Percentiles rank a stretch among this genome's conserved stretches.
phyloP scores from a whole-genome alignment of 2,329 filamentous ascomycete genomes.

The Fusarium mexicanum region DNA sequence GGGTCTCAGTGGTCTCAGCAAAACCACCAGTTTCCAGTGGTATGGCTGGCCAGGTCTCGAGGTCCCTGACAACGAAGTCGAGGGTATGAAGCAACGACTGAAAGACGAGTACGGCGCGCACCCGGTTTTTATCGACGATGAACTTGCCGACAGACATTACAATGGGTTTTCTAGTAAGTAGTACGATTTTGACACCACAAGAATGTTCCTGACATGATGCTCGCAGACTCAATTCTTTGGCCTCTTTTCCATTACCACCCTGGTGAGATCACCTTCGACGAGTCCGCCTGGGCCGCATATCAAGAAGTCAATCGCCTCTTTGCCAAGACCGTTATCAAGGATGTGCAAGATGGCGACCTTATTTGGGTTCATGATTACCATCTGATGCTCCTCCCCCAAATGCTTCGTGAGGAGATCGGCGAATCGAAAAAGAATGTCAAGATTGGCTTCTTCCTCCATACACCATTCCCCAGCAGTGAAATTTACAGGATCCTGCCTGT shows the following conservation, averaged over 20 bases:
- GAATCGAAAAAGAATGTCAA: slow-evolving; percentile 88
- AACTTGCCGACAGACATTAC: slow-evolving; percentile 94
- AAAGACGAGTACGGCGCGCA: slow-evolving; percentile 89
- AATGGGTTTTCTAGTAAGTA: slow-evolving; percentile 94
- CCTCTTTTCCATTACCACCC: slow-evolving; percentile 99
- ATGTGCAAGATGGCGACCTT: slow-evolving; percentile 91
- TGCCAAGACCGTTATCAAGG: slow-evolving; percentile 84
- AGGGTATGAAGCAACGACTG: slow-evolving; percentile 77
- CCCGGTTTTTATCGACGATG: slow-evolving; percentile 92
- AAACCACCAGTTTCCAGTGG: slow-evolving; percentile 96
- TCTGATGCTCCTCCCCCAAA: slow-evolving; percentile 93
- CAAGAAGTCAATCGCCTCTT: slow-evolving; percentile 93
- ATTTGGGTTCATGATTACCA: slow-evolving; percentile 99
- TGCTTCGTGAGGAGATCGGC: slow-evolving; percentile 91
- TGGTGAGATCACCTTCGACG: slow-evolving; percentile 97
- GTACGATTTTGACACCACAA: background rate
- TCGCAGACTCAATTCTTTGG: slow-evolving; percentile 92
- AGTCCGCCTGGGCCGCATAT: slow-evolving; percentile 93
- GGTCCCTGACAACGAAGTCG: slow-evolving; percentile 84
- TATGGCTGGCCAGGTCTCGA: slow-evolving; percentile 98
- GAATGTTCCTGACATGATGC: slow-evolving; percentile 6
- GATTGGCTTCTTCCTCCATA: slow-evolving; percentile 98
- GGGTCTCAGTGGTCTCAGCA: slow-evolving; percentile 88
- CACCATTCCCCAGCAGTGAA: slow-evolving; percentile 95
- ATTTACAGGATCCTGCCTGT: slow-evolving; percentile 97